Conservation (phyloP, 441 rosid genomes). For the Eruca vesicaria region DNA sequence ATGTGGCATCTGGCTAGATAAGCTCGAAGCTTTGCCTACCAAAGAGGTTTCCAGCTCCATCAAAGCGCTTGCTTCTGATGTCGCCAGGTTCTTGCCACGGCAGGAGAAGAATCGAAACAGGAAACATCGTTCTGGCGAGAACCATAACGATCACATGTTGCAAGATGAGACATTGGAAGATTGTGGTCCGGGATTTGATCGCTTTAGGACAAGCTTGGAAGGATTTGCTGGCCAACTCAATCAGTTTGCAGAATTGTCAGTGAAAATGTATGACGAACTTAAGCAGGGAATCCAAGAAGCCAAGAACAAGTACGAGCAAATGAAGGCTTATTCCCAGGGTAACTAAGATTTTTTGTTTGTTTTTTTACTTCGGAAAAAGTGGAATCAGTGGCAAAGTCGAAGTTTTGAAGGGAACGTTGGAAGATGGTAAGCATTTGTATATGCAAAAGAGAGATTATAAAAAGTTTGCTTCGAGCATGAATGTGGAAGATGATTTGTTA, state of each 20-base stretch:
- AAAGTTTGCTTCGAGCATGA: background rate
- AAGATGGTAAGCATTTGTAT: slow-evolving; percentile 33
- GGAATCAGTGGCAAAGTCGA: background rate
- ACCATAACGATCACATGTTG: slow-evolving; percentile 40
- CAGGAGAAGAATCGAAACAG: slow-evolving; percentile 75
- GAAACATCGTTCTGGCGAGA: slow-evolving; percentile 39
- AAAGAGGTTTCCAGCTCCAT: slow-evolving; percentile 65
- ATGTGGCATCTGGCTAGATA: slow-evolving; percentile 71
- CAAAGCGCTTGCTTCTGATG: slow-evolving; percentile 63
- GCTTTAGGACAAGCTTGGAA: slow-evolving; percentile 53
- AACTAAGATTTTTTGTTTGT: background rate
- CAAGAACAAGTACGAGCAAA: slow-evolving; percentile 39
- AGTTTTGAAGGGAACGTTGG: slow-evolving; percentile 22
- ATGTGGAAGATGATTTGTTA: background rate
- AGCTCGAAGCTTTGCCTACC: slow-evolving; percentile 45
- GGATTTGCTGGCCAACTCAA: slow-evolving; percentile 53
- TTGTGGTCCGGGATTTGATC: slow-evolving; percentile 49
- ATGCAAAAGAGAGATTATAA: slow-evolving; percentile 26
- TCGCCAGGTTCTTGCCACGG: slow-evolving; percentile 57
- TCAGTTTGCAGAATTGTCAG: slow-evolving; percentile 53
- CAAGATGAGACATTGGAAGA: slow-evolving; percentile 60
- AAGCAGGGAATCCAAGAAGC: slow-evolving; percentile 42
- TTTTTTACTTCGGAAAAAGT: background rate
- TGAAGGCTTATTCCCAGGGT: slow-evolving; percentile 31
- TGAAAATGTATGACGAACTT: slow-evolving; percentile 52